Conservation (phyloP, 208 protist species). For the Angomonas desouzai region DNA sequence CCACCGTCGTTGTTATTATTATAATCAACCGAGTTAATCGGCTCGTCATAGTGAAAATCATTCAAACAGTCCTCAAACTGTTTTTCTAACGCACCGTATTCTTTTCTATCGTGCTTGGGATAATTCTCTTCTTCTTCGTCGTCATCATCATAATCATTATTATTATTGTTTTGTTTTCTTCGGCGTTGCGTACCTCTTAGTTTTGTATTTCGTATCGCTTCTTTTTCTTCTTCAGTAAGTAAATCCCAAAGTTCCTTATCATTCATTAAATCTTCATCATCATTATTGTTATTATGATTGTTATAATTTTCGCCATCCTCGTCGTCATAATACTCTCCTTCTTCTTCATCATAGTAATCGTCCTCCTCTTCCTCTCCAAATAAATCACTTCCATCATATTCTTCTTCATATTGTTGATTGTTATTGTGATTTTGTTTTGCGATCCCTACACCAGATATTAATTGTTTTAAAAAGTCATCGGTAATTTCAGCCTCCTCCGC, state of each 20-base stretch:
- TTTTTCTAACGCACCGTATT: conserved; percentile 32
- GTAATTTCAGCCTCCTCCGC: conserved; percentile 80
- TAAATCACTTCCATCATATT: conserved; percentile 17
- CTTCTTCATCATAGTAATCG: conserved; percentile 19
- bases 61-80: conserved; percentile 54
- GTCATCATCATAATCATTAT: conserved; percentile 19
- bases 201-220: conserved; percentile 31
- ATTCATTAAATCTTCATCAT: conserved; percentile 15
- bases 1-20: conserved; percentile 40
- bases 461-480: conserved; percentile 75
- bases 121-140: not conserved
- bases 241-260: conserved; percentile 31
- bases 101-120: conserved; percentile 5
- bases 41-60: conserved; percentile 48
- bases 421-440: conserved; percentile 7
- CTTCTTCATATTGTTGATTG: not conserved
- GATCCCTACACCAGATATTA: conserved; percentile 54
- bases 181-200: conserved; percentile 25
- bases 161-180: conserved; percentile 41
- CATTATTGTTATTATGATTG: conserved; percentile 11
- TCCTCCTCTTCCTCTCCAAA: conserved; percentile 15
- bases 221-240: conserved; percentile 46
- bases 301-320: conserved; percentile 16
- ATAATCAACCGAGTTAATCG: conserved; percentile 31
- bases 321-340: conserved; percentile 16